Conservation (phyloP, 108 stramenopile genomes). For the Hondaea fermentalgiana region DNA sequence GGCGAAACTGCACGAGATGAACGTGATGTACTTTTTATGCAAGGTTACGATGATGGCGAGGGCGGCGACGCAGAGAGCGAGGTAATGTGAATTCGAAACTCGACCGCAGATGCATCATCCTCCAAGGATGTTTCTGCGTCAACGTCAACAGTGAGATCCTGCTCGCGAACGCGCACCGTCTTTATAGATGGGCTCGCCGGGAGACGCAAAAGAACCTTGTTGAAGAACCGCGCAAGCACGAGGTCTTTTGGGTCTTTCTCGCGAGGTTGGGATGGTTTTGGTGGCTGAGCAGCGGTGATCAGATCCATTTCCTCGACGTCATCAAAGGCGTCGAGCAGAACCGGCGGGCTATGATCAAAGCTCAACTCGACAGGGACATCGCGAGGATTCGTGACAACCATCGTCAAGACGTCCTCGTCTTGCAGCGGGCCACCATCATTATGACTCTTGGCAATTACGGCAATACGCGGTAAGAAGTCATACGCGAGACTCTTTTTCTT, state of each 20-base stretch:
- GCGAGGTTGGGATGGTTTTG: background rate
- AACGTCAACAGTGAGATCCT: too few species aligned
- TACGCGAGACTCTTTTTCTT: slow-evolving; percentile 7
- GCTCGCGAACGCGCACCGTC: background rate
- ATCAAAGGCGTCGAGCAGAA: background rate
- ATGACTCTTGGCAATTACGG: background rate
- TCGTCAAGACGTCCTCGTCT: background rate
- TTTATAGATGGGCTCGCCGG: background rate
- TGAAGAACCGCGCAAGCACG: background rate
- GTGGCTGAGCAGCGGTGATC: background rate
- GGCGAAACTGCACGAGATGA: too few species aligned
- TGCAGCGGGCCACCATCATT: background rate
- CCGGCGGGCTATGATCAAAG: background rate
- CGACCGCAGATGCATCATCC: too few species aligned
- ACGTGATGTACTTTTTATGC: too few species aligned
- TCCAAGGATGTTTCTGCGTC: too few species aligned
- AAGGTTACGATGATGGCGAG: too few species aligned
- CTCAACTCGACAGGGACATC: background rate
- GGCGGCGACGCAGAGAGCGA: too few species aligned
- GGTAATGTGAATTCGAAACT: too few species aligned
- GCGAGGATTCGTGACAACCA: background rate
- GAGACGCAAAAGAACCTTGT: background rate
- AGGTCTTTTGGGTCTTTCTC: background rate
- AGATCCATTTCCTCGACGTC: background rate
- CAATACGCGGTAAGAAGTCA: background rate